These are phyloP conservation scores for Fusarium sp. DNA, from an alignment of 2,329 filamentous ascomycete genomes.

Conservation along the genomic window DNA sequence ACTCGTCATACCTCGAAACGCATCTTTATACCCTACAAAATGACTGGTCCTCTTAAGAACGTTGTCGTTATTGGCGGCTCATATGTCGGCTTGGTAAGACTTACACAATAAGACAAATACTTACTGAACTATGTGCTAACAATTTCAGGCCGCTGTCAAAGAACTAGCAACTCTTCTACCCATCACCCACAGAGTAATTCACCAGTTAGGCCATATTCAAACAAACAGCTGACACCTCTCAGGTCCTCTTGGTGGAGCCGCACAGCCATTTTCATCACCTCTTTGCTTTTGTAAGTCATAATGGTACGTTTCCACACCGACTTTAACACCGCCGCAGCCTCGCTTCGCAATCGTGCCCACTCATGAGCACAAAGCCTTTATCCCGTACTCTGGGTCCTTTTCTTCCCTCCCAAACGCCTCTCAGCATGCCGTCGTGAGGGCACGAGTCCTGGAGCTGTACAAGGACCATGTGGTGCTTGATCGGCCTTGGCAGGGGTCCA, in stretches of 20 bases:
- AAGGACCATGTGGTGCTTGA: conserved; percentile 39
- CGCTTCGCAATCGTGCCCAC: conserved; percentile 57
- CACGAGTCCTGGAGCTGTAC: conserved; percentile 27
- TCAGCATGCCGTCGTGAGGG: conserved; percentile 34
- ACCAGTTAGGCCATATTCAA: accelerated
- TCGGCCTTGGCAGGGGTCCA: conserved; percentile 39
- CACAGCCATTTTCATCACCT: conserved; percentile 64
- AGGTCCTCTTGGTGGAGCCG: conserved; percentile 61
- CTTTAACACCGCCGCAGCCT: conserved; percentile 43
- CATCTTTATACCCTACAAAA: background rate
- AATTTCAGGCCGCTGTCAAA: conserved; percentile 39
- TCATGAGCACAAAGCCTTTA: conserved; percentile 61
- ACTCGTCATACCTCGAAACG: background rate
- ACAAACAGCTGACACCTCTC: background rate
- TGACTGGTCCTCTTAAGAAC: conserved; percentile 39
- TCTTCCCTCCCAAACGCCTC: conserved; percentile 30
- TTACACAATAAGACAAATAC: background rate
- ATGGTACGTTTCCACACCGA: background rate
- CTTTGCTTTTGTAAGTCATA: conserved; percentile 54
- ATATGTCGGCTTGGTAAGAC: conserved; percentile 42
- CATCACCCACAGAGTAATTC: conserved; percentile 36
- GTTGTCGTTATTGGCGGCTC: conserved; percentile 44
- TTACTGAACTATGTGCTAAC: background rate
- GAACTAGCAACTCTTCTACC: conserved; percentile 37
- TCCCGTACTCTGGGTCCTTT: conserved; percentile 56